Percentiles rank a stretch among this genome's conserved stretches.
Conservation (phyloP, 768 basidiomycete genomes). For the Pleurotus cornucopiae region DNA sequence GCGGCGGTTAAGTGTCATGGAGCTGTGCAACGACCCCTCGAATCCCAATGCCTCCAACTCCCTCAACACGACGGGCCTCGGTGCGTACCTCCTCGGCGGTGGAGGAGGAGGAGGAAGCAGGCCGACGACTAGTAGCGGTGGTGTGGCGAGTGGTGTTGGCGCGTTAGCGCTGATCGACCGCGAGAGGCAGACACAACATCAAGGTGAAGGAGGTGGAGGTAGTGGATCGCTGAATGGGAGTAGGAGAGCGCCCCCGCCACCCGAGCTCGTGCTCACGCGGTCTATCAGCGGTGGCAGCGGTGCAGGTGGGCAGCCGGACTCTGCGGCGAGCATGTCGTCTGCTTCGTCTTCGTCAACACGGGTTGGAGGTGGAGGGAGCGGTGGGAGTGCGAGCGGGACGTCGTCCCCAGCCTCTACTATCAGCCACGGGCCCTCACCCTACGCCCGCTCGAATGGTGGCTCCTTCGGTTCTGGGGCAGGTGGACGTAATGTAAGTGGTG, state of each 20-base stretch:
- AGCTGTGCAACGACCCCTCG: constrained; percentile 72
- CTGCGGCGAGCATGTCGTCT: no score
- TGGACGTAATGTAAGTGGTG: no score
- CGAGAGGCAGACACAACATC: background rate
- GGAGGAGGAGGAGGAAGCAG: background rate
- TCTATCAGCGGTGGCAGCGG: background rate
- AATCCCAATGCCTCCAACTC: constrained; percentile 11
- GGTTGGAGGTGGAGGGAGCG: background rate
- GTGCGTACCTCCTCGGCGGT: background rate
- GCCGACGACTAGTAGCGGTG: background rate
- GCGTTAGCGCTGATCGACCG: background rate
- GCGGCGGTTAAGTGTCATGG: constrained; percentile 80
- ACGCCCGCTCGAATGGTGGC: no score
- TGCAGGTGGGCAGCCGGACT: no score
- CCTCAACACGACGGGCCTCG: background rate
- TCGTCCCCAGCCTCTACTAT: background rate
- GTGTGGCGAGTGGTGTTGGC: background rate
- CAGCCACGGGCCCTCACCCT: no score
- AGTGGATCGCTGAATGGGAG: constrained; percentile 24
- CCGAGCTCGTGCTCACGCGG: background rate
- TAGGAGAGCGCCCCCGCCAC: background rate
- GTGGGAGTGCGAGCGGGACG: background rate
- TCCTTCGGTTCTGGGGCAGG: no score
- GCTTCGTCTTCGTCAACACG: no score
- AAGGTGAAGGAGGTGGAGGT: constrained; percentile 13